Conservation (phyloP, 768 basidiomycete species). For the Tulasnella sp. region DNA sequence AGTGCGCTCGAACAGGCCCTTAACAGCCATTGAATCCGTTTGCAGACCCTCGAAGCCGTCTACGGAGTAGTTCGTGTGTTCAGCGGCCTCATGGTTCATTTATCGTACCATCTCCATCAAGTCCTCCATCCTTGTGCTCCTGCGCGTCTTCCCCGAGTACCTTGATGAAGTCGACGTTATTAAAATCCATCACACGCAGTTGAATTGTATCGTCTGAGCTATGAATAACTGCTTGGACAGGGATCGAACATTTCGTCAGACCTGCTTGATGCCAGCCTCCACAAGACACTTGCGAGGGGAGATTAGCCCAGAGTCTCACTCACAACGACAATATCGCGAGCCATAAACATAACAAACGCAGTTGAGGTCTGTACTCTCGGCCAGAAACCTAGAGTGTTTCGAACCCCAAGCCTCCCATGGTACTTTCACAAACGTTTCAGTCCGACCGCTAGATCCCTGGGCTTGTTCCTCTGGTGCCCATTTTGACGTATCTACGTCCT, state of each 20-base stretch:
- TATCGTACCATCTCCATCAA: neutral
- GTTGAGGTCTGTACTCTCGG: neutral
- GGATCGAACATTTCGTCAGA: no score
- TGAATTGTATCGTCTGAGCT: neutral
- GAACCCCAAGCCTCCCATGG: slow-evolving; percentile 12
- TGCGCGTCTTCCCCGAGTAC: neutral
- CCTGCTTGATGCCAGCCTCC: no score
- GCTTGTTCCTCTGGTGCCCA: neutral
- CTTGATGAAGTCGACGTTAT: neutral
- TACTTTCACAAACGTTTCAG: neutral
- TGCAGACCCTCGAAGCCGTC: neutral
- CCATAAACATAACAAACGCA: slow-evolving; percentile 14
- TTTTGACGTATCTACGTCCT: neutral
- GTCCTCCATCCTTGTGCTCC: no score
- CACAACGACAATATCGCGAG: slow-evolving; percentile 9
- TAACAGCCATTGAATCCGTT: neutral
- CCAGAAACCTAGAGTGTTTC: neutral
- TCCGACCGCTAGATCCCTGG: neutral
- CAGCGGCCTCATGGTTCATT: neutral
- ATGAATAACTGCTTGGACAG: no score
- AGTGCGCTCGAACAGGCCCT: neutral
- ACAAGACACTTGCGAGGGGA: no score
- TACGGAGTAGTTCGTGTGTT: neutral
- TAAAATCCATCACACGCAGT: slow-evolving; percentile 10
- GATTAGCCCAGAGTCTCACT: neutral